These are phyloP conservation scores for Cryptosporidium tyzzeri DNA, from an alignment of 169 alveolate genomes.

Conservation along the genomic window DNA sequence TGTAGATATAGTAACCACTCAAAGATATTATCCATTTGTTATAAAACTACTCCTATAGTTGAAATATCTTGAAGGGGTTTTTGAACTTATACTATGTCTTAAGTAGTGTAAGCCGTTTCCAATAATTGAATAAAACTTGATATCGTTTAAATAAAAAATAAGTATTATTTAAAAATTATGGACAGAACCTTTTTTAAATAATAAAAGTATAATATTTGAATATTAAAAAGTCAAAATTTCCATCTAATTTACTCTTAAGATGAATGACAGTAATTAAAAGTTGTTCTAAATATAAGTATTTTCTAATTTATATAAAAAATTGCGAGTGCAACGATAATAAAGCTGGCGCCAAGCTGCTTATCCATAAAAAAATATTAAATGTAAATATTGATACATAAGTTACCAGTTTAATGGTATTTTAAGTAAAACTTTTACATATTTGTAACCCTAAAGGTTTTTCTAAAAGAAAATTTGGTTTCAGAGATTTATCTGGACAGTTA, in stretches of 20 bases:
- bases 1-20: neutral
- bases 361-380: neutral
- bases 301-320: neutral
- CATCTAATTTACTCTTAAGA: neutral
- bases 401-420: neutral
- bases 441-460: neutral
- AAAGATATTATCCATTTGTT: neutral
- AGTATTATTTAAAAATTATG: neutral
- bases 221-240: no score
- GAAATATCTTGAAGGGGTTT: neutral
- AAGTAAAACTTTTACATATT: neutral
- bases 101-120: neutral
- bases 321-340: neutral
- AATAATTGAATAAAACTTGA: neutral
- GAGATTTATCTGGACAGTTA: neutral
- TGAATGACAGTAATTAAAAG: neutral
- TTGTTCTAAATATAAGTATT: neutral
- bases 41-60: neutral
- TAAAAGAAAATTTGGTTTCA: no score
- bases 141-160: neutral
- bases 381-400: neutral
- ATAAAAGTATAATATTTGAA: no score
- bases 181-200: no score
- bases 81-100: neutral
- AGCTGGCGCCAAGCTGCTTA: neutral